These are phyloP conservation scores for Blastocystis sp. DNA, from an alignment of 352 stramenopile genomes.

Conservation along the genomic window DNA sequence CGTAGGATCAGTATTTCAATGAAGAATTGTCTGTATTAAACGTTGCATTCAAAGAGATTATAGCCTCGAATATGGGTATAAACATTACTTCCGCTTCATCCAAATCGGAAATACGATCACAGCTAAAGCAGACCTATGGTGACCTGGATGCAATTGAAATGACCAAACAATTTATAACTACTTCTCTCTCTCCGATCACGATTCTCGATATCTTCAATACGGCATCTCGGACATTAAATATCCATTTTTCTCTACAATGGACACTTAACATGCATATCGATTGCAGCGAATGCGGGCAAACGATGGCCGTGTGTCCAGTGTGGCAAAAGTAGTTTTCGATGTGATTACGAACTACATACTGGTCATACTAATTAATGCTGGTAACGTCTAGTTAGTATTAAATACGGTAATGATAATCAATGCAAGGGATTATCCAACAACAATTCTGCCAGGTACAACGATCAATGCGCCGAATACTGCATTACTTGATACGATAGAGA, in stretches of 20 bases:
- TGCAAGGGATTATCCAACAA: not conserved
- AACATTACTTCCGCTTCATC: not conserved
- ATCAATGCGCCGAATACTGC: not conserved
- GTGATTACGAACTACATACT: constrained; percentile 21
- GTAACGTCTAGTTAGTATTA: not conserved
- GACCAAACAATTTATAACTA: constrained; percentile 18
- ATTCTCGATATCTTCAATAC: constrained; percentile 36
- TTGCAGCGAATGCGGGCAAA: not conserved
- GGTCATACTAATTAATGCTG: not conserved
- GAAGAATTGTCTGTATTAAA: not conserved
- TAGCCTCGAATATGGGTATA: not conserved
- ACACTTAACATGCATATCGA: not conserved
- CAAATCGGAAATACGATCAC: not conserved
- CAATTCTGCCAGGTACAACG: not conserved
- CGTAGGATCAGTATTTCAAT: not conserved
- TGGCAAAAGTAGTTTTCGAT: constrained; percentile 17
- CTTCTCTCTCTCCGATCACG: not conserved
- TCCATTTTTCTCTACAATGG: not conserved
- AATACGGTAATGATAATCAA: not conserved
- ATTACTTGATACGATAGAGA: constrained; percentile 19
- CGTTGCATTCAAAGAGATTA: constrained; percentile 19
- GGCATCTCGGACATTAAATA: not conserved
- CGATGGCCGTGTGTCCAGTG: not conserved
- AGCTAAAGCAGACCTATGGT: not conserved
- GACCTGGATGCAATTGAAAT: not conserved